A percentile compares a stretch with the other conserved stretches of the same genome.
Evolutionary conservation across 352 stramenopile species (phyloP).

Genomic region (Phytophthora hibernalis): DNA sequence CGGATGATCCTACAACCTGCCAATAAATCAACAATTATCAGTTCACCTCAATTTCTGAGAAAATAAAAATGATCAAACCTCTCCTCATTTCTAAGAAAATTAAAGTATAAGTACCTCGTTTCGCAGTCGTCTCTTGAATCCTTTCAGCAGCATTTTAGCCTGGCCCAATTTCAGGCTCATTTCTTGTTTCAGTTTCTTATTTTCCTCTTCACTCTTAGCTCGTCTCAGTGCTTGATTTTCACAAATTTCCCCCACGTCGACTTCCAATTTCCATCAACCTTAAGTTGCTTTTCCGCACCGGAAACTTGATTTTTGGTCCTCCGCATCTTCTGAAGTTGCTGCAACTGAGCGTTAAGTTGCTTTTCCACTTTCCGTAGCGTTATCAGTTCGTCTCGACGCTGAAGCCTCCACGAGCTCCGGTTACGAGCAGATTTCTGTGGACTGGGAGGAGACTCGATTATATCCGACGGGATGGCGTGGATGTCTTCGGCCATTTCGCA

Average conservation of each 20-base stretch:
- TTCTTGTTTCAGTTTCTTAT: conserved; percentile 22
- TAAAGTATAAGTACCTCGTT: conserved; percentile 19
- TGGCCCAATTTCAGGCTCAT: conserved; percentile 13
- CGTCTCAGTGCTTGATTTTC: conserved; percentile 8
- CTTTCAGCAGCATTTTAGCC: conserved; percentile 22
- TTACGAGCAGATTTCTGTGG: background rate
- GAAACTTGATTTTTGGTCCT: background rate
- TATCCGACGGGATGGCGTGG: conserved; percentile 17
- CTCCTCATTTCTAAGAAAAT: background rate
- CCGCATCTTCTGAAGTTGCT: conserved; percentile 19
- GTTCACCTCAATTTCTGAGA: background rate
- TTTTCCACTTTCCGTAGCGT: conserved; percentile 18
- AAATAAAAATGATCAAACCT: conserved; percentile 8
- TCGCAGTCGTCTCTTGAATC: conserved; percentile 29
- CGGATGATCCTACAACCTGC: conserved; percentile 22
- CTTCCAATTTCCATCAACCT: background rate
- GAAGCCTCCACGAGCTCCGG: conserved; percentile 12
- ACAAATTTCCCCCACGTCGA: conserved; percentile 26
- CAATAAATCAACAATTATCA: conserved; percentile 7
- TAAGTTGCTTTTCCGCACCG: background rate
- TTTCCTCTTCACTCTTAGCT: conserved; percentile 18
- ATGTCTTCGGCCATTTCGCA: conserved; percentile 30
- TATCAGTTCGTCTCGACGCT: conserved; percentile 19
- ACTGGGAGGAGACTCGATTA: conserved; percentile 1
- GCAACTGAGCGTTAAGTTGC: conserved; percentile 9